phyloP scores from a whole-genome alignment of 176 grass and related monocot species.

The Poa annua region DNA sequence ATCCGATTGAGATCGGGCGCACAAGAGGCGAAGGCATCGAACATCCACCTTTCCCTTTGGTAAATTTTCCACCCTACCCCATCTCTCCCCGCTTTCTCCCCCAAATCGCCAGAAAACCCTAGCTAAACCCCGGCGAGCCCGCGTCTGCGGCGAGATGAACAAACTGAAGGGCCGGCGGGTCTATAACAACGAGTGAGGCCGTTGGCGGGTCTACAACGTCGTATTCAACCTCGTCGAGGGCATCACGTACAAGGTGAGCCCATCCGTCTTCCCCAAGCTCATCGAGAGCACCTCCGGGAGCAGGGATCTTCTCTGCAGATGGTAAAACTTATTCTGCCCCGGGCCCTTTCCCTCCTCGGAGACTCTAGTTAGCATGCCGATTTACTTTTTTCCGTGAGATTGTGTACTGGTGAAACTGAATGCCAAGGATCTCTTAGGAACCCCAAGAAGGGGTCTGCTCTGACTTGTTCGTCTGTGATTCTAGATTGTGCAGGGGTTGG shows the following conservation, averaged over 20 bases:
- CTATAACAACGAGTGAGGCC: slow-evolving; percentile 1
- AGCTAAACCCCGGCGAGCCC: background rate
- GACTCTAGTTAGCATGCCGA: too few species aligned
- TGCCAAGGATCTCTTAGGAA: too few species aligned
- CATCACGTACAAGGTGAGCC: too few species aligned
- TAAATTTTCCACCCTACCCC: too few species aligned
- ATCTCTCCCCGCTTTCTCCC: background rate
- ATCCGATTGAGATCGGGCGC: too few species aligned
- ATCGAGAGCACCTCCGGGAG: slow-evolving; percentile 93
- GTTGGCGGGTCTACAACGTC: slow-evolving; percentile 73
- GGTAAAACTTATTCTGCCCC: slow-evolving; percentile 32
- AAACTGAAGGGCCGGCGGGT: slow-evolving; percentile 46
- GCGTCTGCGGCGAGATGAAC: slow-evolving; percentile 46
- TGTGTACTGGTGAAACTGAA: background rate
- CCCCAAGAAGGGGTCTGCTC: background rate
- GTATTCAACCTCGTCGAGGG: too few species aligned
- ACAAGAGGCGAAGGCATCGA: too few species aligned
- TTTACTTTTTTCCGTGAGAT: background rate
- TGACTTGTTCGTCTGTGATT: too few species aligned
- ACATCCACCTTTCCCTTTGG: too few species aligned
- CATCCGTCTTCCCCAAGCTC: slow-evolving; percentile 84
- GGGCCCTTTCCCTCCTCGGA: background rate
- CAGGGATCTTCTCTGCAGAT: slow-evolving; percentile 84
- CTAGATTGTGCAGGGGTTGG: too few species aligned
- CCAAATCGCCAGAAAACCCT: slow-evolving; percentile 19